Conservation (phyloP, 169 alveolate genomes). For the Theileria sp. region DNA sequence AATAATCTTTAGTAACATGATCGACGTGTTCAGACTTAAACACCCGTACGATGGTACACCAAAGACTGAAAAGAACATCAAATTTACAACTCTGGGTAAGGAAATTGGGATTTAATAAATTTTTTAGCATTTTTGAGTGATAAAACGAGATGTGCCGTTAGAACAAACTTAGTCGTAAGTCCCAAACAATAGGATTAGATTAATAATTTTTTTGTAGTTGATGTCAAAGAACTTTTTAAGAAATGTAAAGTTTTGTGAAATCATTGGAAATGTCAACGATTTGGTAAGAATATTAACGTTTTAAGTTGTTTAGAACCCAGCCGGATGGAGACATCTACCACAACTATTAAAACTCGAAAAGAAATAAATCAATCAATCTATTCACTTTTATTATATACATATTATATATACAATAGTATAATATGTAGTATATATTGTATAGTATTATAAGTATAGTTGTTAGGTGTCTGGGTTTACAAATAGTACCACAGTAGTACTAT, state of each 20-base stretch:
- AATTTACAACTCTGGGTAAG: constrained; percentile 43
- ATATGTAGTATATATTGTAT: too few species aligned
- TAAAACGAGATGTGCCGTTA: constrained; percentile 46
- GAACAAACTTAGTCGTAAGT: constrained; percentile 34
- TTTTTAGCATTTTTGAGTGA: constrained; percentile 37
- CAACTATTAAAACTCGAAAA: constrained; percentile 19
- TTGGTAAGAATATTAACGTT: constrained; percentile 4
- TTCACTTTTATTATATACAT: not conserved
- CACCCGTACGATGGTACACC: constrained; percentile 35
- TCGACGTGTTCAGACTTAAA: constrained; percentile 22
- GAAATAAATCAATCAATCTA: not conserved
- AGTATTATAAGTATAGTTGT: too few species aligned
- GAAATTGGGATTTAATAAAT: not conserved
- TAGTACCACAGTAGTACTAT: too few species aligned
- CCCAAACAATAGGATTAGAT: too few species aligned
- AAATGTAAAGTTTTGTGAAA: constrained; percentile 35
- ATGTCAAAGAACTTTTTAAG: constrained; percentile 30
- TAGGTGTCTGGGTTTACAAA: too few species aligned
- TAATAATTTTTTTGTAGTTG: not conserved
- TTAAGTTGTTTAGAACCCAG: constrained; percentile 20
- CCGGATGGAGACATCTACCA: constrained; percentile 57
- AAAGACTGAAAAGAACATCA: not conserved
- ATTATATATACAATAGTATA: too few species aligned
- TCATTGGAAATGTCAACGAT: constrained; percentile 30
- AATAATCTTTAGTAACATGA: constrained; percentile 13